Conservation (phyloP, 1,284 basidiomycete species). For the Fomitopsis pinicola region DNA sequence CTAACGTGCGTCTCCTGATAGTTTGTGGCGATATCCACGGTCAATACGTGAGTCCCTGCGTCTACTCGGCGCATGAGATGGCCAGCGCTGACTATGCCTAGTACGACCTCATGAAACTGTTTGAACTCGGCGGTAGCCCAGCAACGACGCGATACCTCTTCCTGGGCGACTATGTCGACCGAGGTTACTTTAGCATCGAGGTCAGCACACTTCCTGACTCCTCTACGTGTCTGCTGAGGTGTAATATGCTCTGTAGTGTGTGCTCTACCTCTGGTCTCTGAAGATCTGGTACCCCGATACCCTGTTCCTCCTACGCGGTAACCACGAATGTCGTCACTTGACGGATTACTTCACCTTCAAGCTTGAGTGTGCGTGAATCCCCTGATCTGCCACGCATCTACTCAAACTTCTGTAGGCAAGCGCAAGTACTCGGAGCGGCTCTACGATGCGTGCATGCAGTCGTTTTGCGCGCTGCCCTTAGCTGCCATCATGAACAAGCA, state of each 20-base stretch:
- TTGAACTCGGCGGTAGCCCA: constrained; percentile 92
- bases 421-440: constrained; percentile 91
- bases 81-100: constrained; percentile 30
- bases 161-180: constrained; percentile 93
- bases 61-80: constrained; percentile 1
- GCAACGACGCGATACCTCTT: constrained; percentile 92
- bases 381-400: background rate
- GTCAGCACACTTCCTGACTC: constrained; percentile 31
- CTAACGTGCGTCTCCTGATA: constrained; percentile 23
- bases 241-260: constrained; percentile 13
- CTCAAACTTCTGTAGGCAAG: constrained; percentile 55
- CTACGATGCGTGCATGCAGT: constrained; percentile 91
- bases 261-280: constrained; percentile 24
- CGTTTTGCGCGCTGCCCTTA: constrained; percentile 88
- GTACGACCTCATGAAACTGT: constrained; percentile 94
- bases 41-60: constrained; percentile 73
- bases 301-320: constrained; percentile 26
- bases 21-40: constrained; percentile 94
- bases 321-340: constrained; percentile 29
- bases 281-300: constrained; percentile 27
- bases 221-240: constrained; percentile 5
- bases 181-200: constrained; percentile 92
- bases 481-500: constrained; percentile 98
- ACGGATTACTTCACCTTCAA: constrained; percentile 60
- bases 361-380: constrained; percentile 72